A percentile compares a stretch with the other conserved stretches of the same genome.
Evolutionary conservation across 1,139 yeast genomes (phyloP).

Genomic region (Wickerhamomyces sp.): DNA sequence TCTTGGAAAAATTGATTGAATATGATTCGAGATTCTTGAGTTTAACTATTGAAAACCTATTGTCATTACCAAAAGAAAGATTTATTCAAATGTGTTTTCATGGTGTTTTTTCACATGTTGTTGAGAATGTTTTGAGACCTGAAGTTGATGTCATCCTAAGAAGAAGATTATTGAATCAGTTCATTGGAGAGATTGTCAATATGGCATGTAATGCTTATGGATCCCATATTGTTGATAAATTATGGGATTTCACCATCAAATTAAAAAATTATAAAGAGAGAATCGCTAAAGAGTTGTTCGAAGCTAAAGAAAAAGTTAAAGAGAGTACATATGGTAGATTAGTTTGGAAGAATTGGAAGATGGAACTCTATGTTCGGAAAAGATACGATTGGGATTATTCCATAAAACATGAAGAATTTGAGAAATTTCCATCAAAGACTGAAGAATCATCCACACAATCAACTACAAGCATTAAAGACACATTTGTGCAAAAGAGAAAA

Average conservation of each 20-base stretch:
- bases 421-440: slow-evolving; percentile 33
- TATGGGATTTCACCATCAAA: slow-evolving; percentile 75
- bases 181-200: slow-evolving; percentile 49
- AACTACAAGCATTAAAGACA: not conserved
- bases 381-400: slow-evolving; percentile 78
- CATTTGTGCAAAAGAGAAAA: slow-evolving; percentile 4
- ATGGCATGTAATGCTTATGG: slow-evolving; percentile 86
- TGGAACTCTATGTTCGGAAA: slow-evolving; percentile 72
- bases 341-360: slow-evolving; percentile 94
- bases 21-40: slow-evolving; percentile 58
- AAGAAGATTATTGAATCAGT: slow-evolving; percentile 60
- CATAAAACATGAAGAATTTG: slow-evolving; percentile 67
- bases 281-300: slow-evolving; percentile 63
- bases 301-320: slow-evolving; percentile 66
- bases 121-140: slow-evolving; percentile 56
- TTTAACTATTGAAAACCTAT: slow-evolving; percentile 54
- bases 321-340: slow-evolving; percentile 81
- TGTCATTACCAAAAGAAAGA: slow-evolving; percentile 54
- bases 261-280: slow-evolving; percentile 85
- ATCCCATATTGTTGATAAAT: slow-evolving; percentile 81
- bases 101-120: slow-evolving; percentile 85
- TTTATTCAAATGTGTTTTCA: slow-evolving; percentile 73
- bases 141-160: slow-evolving; percentile 54
- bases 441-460: slow-evolving; percentile 13
- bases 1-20: slow-evolving; percentile 65